Percentiles rank a stretch among this genome's conserved stretches.
phyloP scores from a whole-genome alignment of 345 rosid species.

The Aquilaria yunnanensis region DNA sequence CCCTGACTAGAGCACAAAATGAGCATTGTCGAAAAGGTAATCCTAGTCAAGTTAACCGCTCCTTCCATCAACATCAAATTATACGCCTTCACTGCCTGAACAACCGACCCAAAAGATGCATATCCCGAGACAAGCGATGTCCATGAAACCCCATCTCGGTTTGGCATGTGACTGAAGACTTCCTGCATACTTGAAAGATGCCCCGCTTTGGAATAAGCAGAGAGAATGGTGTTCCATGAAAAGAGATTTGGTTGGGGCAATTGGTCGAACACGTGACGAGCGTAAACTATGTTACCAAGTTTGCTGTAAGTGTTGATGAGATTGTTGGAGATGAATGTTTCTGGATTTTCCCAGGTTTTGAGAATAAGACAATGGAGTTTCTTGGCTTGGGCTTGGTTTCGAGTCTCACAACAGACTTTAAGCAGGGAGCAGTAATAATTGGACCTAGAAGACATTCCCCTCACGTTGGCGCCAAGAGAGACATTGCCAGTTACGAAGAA shows the following conservation, averaged over 20 bases:
- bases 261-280: constrained; percentile 59
- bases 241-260: constrained; percentile 50
- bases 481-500: not conserved
- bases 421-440: constrained; percentile 47
- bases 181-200: constrained; percentile 39
- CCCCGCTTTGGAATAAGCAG: constrained; percentile 72
- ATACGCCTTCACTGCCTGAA: constrained; percentile 50
- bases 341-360: constrained; percentile 42
- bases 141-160: constrained; percentile 75
- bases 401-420: constrained; percentile 44
- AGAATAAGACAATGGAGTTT: constrained; percentile 52
- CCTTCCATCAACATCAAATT: constrained; percentile 62
- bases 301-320: constrained; percentile 37
- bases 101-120: constrained; percentile 34
- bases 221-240: constrained; percentile 85
- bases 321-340: constrained; percentile 48
- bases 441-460: constrained; percentile 19
- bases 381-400: constrained; percentile 37
- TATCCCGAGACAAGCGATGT: constrained; percentile 75
- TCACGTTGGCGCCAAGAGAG: not conserved
- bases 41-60: constrained; percentile 43
- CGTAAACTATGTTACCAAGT: constrained; percentile 40
- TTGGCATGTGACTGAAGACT: constrained; percentile 49
- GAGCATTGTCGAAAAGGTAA: constrained; percentile 72
- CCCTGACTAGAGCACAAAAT: constrained; percentile 42